A percentile compares a stretch with the other conserved stretches of the same genome.
Conservation (phyloP, 441 rosid genomes). For the Euphorbia celastroides region DNA sequence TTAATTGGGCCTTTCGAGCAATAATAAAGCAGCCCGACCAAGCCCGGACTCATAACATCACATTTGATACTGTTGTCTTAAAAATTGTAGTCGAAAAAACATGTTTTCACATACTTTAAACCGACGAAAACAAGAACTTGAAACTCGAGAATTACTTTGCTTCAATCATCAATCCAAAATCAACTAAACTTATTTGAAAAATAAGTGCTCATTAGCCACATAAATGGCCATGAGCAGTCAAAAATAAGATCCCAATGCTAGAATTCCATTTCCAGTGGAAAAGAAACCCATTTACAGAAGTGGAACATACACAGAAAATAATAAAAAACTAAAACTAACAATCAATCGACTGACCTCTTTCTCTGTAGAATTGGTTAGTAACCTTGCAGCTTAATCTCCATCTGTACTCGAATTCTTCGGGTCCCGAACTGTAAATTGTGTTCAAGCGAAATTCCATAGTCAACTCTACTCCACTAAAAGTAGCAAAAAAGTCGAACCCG, state of each 20-base stretch:
- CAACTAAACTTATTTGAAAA: neutral
- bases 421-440: neutral
- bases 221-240: neutral
- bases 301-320: constrained; percentile 4
- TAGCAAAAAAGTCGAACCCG: constrained; percentile 1
- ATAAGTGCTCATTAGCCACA: neutral
- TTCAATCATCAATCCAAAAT: neutral
- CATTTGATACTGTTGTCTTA: no score
- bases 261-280: constrained; percentile 15
- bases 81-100: no score
- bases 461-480: constrained; percentile 1
- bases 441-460: constrained; percentile 6
- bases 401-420: neutral
- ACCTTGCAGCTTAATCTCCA: constrained; percentile 12
- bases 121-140: neutral
- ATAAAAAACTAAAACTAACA: neutral
- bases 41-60: no score
- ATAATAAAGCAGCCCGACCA: no score
- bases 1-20: no score
- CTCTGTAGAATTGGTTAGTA: constrained; percentile 32
- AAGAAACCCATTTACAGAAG: constrained; percentile 28
- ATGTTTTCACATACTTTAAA: no score
- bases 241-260: constrained; percentile 9
- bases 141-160: neutral
- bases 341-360: constrained; percentile 19